Evolutionary conservation across 192 early-diverging fungal genomes (phyloP), one percentile per base, ranked within the genome.

Genomic region (Cladochytrium replicatum): DNA sequence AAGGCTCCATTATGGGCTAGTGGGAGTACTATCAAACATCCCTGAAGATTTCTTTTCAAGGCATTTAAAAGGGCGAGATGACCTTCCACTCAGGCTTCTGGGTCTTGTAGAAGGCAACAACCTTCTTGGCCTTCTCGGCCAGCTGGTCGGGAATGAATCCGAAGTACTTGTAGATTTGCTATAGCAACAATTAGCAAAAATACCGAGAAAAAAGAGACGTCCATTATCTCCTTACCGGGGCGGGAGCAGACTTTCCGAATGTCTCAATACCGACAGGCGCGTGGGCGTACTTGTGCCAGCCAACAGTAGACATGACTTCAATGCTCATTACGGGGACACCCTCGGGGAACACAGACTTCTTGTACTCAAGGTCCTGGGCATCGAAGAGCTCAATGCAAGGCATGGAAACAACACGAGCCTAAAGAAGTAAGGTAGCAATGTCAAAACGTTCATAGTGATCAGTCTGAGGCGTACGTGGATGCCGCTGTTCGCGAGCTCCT

Each of bases 241-340:
- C 82, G 13, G 92, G 91, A 24, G 78, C 94, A 23, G 84, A 88
- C 13, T 79, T 61, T 41, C 94, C 94, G 61, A 93, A 98, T 8
- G 79, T 80, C 43, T 87, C 85, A 63, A 98, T 86, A 47, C 91
- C 92, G 54, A 93, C 69, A 13, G 82, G 77, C 22, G 73, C 77
- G 69, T 96, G 93, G 9, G 90, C 83, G 61, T 88, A 96, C 61
- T 85, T 88, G 58, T 68, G 63, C 92, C 94, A 98, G n/a, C 88
- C 84, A 64, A 86, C 84, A 38, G 87, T 89, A 30, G 72, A 46
- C 63, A 89, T 62, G 1, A 87, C 91, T 69, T 98, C 94, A 30
- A 94, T 81, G 57, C 82, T 85, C 41, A 94, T 67, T n/a, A 83
- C 68, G 0, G 91, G 92, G 29, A 93, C 62, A 7, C 86, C 86